Percentiles rank a stretch among this genome's conserved stretches.
phyloP scores from a whole-genome alignment of 2,329 filamentous ascomycete genomes.

The Epichloe amarillans region DNA sequence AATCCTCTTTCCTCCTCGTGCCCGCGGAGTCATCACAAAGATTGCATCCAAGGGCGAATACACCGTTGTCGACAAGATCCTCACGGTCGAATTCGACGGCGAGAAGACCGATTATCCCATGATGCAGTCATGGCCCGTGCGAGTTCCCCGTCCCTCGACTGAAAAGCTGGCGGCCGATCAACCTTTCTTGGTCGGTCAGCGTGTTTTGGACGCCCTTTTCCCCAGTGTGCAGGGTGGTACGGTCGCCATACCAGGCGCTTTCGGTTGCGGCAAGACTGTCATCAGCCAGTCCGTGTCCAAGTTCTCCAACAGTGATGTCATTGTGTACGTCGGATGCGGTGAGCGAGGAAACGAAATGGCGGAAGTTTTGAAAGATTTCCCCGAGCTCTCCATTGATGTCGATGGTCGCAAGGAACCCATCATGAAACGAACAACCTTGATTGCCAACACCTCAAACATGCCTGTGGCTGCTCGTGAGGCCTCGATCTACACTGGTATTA shows the following conservation, averaged over 20 bases:
- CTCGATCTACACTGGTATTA: slow-evolving; percentile 96
- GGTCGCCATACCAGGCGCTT: slow-evolving; percentile 94
- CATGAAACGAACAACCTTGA: slow-evolving; percentile 98
- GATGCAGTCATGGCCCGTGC: slow-evolving; percentile 98
- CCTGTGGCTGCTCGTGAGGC: slow-evolving; percentile 95
- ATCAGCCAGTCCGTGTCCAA: slow-evolving; percentile 98
- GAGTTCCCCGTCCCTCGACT: slow-evolving; percentile 80
- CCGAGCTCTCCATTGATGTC: slow-evolving; percentile 88
- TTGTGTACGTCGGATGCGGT: slow-evolving; percentile 85
- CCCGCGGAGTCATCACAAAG: slow-evolving; percentile 80
- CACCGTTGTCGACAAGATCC: slow-evolving; percentile 83
- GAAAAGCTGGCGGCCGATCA: slow-evolving; percentile 84
- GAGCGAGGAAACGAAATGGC: slow-evolving; percentile 99
- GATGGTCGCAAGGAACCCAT: slow-evolving; percentile 94
- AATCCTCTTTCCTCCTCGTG: slow-evolving; percentile 81
- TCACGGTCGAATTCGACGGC: slow-evolving; percentile 95
- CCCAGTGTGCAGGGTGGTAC: slow-evolving; percentile 94
- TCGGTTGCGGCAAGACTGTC: slow-evolving; percentile 98
- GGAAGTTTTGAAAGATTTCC: slow-evolving; percentile 99
- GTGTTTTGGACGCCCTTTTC: slow-evolving; percentile 92
- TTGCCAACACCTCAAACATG: slow-evolving; percentile 99
- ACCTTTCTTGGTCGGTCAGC: slow-evolving; percentile 92
- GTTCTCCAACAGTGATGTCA: slow-evolving; percentile 98
- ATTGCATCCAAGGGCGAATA: slow-evolving; percentile 85
- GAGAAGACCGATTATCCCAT: slow-evolving; percentile 89